Evolutionary conservation across 2,329 filamentous ascomycete genomes (phyloP), one percentile per base, ranked within the genome.

Genomic region (Colletotrichum endophyticum): DNA sequence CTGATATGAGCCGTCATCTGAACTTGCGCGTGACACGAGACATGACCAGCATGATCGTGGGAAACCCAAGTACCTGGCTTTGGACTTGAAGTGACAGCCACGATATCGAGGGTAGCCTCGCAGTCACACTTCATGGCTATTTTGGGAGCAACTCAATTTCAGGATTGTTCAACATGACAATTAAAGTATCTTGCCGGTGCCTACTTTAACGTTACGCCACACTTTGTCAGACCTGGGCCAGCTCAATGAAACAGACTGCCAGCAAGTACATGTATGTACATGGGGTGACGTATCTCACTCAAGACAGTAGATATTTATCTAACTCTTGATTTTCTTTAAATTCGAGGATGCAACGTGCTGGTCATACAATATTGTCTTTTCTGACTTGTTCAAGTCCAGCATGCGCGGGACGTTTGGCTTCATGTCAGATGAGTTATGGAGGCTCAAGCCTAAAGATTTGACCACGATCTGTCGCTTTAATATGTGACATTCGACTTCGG

Each of bases 41-140:
- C 68, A 75, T 27, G 30, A 15, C 30, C 32, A 27, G 28, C 73
- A 44, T 61, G 62, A 75, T 75, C 69, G 22, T 15, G 49, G n/a
- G 28, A 28, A n/a, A 16, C 39, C 62, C 69, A 61, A 30, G 53
- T 61, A 63, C 61, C 62, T 36, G 62, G 62, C 59, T 72, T n/a
- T 59, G n/a, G 25, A 28, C 0, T 22, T 19, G 19, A 16, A 3
- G 30, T 61, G 32, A 59, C 32, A 61, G 66, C 53, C 53, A 44
- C 32, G 53, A 36, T 44, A 19, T 22, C 16, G 25, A 44, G 16
- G 32, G 25, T 8, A 22, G 22, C 8, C 16, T 28, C 22, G 12
- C 12, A 8, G 39, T 66, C 9, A 15, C 16, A 66, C 63, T 28
- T 28, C 16, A 30, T 8, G 39, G 3, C 53, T 61, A 61, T 69